Base-by-base conservation (phyloP, 176 grass and related monocot genomes). In the Dactylis glomerata region DNA sequence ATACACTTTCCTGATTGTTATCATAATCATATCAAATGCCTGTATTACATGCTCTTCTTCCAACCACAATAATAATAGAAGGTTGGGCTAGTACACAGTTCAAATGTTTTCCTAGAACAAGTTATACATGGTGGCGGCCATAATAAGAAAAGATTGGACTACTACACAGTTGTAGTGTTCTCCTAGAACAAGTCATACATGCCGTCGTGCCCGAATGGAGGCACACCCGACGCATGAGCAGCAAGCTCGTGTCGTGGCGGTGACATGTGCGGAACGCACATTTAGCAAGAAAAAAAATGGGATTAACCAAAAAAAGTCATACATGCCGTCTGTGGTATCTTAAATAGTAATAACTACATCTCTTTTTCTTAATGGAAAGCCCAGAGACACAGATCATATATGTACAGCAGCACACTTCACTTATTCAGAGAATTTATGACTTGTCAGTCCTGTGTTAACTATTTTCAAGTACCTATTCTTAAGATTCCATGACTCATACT, bases 151-250 rank as follows among this genome's bases (percentile, higher is more conserved):
- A 70, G 15, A 45, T 66, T 9, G 8, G 65, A 66, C 61, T 12
- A 26, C 76, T 32, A 64, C 54, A 46, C 30, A 68, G n/a, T 16
- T 52, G 33, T 17, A 77, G 7, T 10, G 11, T 23, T 89, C 13
- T 63, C 61, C 41, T 76, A 82, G 52, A 86, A 76, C 50, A 71
- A 13, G 38, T 75, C n/a, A n/a, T n/a, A n/a, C n/a, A n/a, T n/a
- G n/a, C n/a, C n/a, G n/a, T n/a, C 47, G 47, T 50, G 16, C 15
- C 56, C 31, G 3, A n/a, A 73, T 73, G 68, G 3, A 73, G 69
- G 54, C 40, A 49, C 68, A 26, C 69, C 68, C 40, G 8, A 17
- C 54, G 23, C 54, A 62, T 17, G 81, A 75, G 40, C 3, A 6
- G 40, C 3, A 3, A 9, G 9, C 51, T 73, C 67, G 51, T 82